These are phyloP conservation scores for Suhomyces canberraensis DNA, from an alignment of 805 yeast genomes.

Conservation along the genomic window DNA sequence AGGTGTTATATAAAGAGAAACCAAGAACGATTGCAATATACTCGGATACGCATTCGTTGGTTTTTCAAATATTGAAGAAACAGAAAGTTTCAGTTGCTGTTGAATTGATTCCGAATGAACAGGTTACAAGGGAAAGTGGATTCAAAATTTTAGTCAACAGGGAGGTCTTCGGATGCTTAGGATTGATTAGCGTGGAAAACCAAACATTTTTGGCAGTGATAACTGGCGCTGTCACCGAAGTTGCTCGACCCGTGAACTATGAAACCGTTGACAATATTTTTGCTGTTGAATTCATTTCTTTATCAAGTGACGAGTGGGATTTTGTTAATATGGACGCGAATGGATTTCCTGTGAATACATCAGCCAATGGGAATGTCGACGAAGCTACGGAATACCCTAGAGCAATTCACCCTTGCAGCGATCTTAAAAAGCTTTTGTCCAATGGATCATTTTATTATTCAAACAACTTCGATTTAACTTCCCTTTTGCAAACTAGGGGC, in stretches of 20 bases:
- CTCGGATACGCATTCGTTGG: slow-evolving; percentile 29
- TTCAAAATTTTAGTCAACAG: slow-evolving; percentile 35
- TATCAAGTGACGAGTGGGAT: slow-evolving; percentile 77
- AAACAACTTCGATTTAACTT: slow-evolving; percentile 87
- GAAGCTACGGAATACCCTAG: slow-evolving; percentile 19
- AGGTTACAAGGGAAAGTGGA: slow-evolving; percentile 35
- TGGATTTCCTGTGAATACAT: slow-evolving; percentile 57
- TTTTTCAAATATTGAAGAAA: slow-evolving; percentile 21
- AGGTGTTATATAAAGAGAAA: slow-evolving; percentile 27
- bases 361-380: slow-evolving; percentile 25
- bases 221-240: slow-evolving; percentile 63
- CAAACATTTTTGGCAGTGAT: slow-evolving; percentile 77
- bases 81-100: slow-evolving; percentile 38
- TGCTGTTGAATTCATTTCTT: slow-evolving; percentile 83
- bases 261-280: slow-evolving; percentile 78
- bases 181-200: slow-evolving; percentile 66
- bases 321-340: slow-evolving; percentile 62
- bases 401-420: slow-evolving; percentile 72
- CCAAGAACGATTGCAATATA: slow-evolving; percentile 30
- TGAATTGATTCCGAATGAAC: slow-evolving; percentile 40
- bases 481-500: slow-evolving; percentile 77
- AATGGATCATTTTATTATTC: slow-evolving; percentile 93
- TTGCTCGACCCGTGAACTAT: slow-evolving; percentile 76
- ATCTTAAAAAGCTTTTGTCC: slow-evolving; percentile 68
- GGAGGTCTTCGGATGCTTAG: slow-evolving; percentile 67